Evolutionary conservation across 1,284 basidiomycete species (phyloP), one percentile per base, ranked within the genome.

Genomic region (Taiwanofungus camphoratus): DNA sequence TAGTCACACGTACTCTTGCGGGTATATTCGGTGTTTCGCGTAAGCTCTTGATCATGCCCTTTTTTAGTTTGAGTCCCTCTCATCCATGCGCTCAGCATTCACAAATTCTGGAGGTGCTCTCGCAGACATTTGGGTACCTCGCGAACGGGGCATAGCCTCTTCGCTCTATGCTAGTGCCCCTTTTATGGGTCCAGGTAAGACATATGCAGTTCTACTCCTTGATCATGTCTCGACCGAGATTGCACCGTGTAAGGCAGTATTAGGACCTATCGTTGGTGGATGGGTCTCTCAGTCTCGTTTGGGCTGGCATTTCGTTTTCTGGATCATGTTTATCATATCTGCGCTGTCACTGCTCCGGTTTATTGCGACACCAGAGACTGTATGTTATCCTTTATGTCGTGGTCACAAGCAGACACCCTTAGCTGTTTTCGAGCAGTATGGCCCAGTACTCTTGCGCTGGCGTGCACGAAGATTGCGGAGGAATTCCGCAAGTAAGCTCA

Each of bases 221-320:
- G n/a, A 16, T 36, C 27, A 36, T 36, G 11, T 15, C 11, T 18
- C 20, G 19, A 21, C 35, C 30, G 39, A 24, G 42, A 35, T 21
- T 36, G 23, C 3, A 42, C 36, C 8, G 27, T 36, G 36, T 37
- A 9, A 20, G 18, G 32, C 50, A 74, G 75, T 79, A 7, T 63
- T 77, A 29, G 78, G 82, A 0, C 82, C 82, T 1, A 74, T 85
- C 34, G 73, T 80, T 16, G 80, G 83, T 16, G 82, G 82, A 16
- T 82, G 71, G 56, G 69, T 78, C 11, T 71, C 69, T n/a, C 59
- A 76, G 47, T 68, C 65, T 20, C 65, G 56, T 30, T 64, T 75
- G 5, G 76, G 75, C 9, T 88, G 80, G 80, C 68, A 77, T 27
- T 83, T 82, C 63, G 77, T 80, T 36, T 86, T 87, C 61, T 85